phyloP scores from a whole-genome alignment of 176 grass and related monocot genomes.

The Phoenix dactylifera region DNA sequence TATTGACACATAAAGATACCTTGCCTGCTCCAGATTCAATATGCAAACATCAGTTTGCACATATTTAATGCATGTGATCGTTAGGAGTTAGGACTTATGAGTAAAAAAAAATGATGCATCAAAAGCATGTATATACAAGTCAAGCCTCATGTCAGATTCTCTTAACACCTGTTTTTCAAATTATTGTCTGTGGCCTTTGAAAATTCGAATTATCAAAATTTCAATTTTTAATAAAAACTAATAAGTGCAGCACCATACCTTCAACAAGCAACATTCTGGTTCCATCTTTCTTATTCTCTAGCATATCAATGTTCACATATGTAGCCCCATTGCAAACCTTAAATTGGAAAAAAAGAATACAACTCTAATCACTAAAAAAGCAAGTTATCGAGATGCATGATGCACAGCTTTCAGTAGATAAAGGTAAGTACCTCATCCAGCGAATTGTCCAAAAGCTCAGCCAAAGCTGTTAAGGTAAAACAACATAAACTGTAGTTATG shows the following conservation, averaged over 20 bases:
- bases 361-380: neutral
- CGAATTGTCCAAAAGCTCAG: constrained; percentile 95
- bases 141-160: no score
- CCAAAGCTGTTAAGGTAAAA: constrained; percentile 53
- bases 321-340: constrained; percentile 89
- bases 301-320: constrained; percentile 86
- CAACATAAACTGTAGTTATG: neutral
- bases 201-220: no score
- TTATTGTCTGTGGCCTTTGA: no score
- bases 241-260: constrained; percentile 34
- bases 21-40: no score
- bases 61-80: no score
- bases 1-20: no score
- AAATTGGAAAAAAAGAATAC: constrained; percentile 5
- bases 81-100: no score
- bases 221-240: no score
- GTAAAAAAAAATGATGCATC: no score
- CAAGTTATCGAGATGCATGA: constrained; percentile 5
- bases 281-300: constrained; percentile 66
- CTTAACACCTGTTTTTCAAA: no score
- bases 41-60: no score
- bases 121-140: no score
- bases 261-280: constrained; percentile 83
- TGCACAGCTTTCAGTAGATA: neutral
- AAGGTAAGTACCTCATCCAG: constrained; percentile 66